These are phyloP conservation scores for Schoenoplectus triqueter DNA, from an alignment of 202 grass and related monocot species.

Conservation along the genomic window DNA sequence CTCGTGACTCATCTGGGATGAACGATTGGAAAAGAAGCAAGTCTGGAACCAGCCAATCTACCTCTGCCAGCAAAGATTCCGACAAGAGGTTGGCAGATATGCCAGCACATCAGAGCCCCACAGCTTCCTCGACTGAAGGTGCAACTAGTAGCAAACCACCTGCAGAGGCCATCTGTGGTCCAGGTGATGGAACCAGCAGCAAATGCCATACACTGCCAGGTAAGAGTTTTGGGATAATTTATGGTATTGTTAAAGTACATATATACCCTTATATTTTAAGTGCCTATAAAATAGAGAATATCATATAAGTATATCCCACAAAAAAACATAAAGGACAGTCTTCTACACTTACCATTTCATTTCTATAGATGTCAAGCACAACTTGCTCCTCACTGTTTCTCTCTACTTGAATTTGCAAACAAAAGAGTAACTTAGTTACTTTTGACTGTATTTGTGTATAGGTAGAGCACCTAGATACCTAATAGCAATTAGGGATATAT, in stretches of 20 bases:
- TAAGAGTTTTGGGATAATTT: constrained; percentile 45
- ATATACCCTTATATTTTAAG: no score
- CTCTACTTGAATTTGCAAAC: constrained; percentile 14
- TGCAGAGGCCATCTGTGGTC: constrained; percentile 39
- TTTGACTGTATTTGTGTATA: neutral
- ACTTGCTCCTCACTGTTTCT: neutral
- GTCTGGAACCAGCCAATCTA: constrained; percentile 50
- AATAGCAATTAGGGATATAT: no score
- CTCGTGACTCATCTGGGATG: constrained; percentile 41
- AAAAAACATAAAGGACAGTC: neutral
- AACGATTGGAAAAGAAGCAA: constrained; percentile 58
- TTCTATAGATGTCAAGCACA: constrained; percentile 14
- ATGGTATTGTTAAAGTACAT: constrained; percentile 9
- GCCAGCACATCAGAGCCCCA: constrained; percentile 53
- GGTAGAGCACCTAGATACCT: neutral
- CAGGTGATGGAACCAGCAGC: constrained; percentile 44
- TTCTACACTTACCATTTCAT: neutral
- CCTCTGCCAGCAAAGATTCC: constrained; percentile 54
- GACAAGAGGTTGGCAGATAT: constrained; percentile 54
- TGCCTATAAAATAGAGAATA: constrained; percentile 8
- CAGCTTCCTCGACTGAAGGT: constrained; percentile 54
- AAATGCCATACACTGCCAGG: constrained; percentile 64
- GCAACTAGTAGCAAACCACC: constrained; percentile 43
- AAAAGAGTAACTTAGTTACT: constrained; percentile 9
- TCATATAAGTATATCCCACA: neutral